phyloP scores from a whole-genome alignment of 257 asterid genomes.

The Solanum raphanifolium region DNA sequence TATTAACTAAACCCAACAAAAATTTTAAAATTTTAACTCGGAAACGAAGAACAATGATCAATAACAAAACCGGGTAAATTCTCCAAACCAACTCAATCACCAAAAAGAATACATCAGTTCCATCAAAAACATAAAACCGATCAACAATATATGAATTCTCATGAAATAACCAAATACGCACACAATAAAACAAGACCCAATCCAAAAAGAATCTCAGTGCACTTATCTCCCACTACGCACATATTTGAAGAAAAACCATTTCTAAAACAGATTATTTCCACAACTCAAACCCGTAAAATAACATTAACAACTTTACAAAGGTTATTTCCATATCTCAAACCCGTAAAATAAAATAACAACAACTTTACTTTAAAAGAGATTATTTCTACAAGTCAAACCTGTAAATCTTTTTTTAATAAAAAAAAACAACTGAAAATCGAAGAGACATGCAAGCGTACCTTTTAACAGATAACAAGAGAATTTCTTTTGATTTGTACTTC shows the following conservation, averaged over 20 bases:
- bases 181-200: not conserved
- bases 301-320: not conserved
- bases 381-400: not conserved
- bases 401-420: too few species aligned
- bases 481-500: not conserved
- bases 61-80: not conserved
- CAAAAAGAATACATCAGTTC: not conserved
- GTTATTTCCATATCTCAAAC: too few species aligned
- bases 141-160: not conserved
- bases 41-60: not conserved
- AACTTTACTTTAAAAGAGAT: not conserved
- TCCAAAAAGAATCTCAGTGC: not conserved
- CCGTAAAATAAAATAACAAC: not conserved
- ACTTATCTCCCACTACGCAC: not conserved
- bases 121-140: not conserved
- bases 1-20: not conserved
- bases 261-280: too few species aligned
- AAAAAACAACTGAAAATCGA: not conserved
- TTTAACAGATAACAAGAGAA: not conserved
- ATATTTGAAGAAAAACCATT: not conserved
- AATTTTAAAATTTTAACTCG: not conserved
- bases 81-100: not conserved
- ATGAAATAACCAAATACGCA: not conserved
- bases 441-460: not conserved
- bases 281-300: not conserved